These are phyloP conservation scores for Hanseniaspora jakobsenii DNA, from an alignment of 805 yeast species.

Conservation along the genomic window DNA sequence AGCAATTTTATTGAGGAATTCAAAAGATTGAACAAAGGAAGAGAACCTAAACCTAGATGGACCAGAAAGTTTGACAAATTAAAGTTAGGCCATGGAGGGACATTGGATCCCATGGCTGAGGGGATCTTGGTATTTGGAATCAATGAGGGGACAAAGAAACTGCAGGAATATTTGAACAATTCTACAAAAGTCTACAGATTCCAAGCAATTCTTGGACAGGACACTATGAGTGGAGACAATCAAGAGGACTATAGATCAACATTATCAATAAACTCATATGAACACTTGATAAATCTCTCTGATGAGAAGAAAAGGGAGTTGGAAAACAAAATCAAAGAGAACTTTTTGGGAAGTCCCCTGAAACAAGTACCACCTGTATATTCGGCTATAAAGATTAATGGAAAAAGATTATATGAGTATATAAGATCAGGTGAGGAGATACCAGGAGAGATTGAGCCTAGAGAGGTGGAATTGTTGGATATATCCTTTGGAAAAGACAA, in stretches of 20 bases:
- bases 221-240: slow-evolving; percentile 83
- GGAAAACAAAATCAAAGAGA: slow-evolving; percentile 38
- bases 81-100: slow-evolving; percentile 97
- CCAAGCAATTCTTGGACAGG: slow-evolving; percentile 72
- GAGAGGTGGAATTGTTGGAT: slow-evolving; percentile 52
- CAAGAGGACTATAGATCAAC: slow-evolving; percentile 44
- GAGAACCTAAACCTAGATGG: slow-evolving; percentile 38
- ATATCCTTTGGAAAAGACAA: slow-evolving; percentile 35
- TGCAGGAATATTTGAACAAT: slow-evolving; percentile 58
- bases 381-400: slow-evolving; percentile 88
- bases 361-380: slow-evolving; percentile 90
- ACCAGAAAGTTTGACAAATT: slow-evolving; percentile 43
- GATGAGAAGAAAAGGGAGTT: not conserved
- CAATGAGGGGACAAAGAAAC: slow-evolving; percentile 79
- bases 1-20: slow-evolving; percentile 29
- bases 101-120: slow-evolving; percentile 89
- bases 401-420: slow-evolving; percentile 85
- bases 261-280: slow-evolving; percentile 42
- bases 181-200: slow-evolving; percentile 74
- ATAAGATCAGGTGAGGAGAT: slow-evolving; percentile 79
- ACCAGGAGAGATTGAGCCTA: slow-evolving; percentile 59
- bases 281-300: slow-evolving; percentile 36
- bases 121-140: slow-evolving; percentile 87
- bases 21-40: slow-evolving; percentile 32
- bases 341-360: slow-evolving; percentile 61